Conservation (phyloP, 192 early-diverging fungal species). For the Linnemannia elongata region DNA sequence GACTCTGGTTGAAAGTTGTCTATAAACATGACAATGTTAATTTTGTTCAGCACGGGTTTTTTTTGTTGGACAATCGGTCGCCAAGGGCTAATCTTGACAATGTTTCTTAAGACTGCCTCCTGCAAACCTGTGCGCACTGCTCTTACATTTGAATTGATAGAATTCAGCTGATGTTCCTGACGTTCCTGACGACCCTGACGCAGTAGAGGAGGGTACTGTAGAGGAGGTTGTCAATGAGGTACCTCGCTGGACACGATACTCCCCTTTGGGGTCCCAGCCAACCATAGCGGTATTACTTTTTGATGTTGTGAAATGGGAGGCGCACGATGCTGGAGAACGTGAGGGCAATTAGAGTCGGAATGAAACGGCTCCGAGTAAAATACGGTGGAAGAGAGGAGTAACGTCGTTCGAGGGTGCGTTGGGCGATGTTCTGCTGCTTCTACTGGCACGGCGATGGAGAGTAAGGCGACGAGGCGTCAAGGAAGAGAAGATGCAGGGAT, state of each 20-base stretch:
- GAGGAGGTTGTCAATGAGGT: constrained; percentile 12
- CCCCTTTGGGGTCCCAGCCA: constrained; percentile 49
- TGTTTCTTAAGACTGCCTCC: neutral
- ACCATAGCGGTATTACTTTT: constrained; percentile 19
- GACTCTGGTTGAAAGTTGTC: constrained; percentile 56
- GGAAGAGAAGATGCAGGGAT: too few relatives aligned
- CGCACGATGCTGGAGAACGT: neutral
- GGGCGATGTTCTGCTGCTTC: too few relatives aligned
- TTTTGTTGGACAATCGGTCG: too few relatives aligned
- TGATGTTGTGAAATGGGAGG: neutral
- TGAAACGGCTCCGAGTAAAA: neutral
- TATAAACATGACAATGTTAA: neutral
- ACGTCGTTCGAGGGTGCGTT: too few relatives aligned
- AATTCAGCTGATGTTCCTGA: constrained; percentile 23
- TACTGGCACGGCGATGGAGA: too few relatives aligned
- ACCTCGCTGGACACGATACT: constrained; percentile 35
- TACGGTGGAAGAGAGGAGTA: too few relatives aligned
- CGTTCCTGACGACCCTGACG: constrained; percentile 2
- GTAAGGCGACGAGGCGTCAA: too few relatives aligned
- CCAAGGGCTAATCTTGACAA: neutral
- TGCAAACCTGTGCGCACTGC: neutral
- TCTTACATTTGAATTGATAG: constrained; percentile 54
- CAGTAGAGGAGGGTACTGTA: neutral
- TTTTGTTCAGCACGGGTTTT: neutral
- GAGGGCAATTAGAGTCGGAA: neutral